Evolutionary conservation across 345 rosid genomes (phyloP).

Genomic region (Brassica cretica): DNA sequence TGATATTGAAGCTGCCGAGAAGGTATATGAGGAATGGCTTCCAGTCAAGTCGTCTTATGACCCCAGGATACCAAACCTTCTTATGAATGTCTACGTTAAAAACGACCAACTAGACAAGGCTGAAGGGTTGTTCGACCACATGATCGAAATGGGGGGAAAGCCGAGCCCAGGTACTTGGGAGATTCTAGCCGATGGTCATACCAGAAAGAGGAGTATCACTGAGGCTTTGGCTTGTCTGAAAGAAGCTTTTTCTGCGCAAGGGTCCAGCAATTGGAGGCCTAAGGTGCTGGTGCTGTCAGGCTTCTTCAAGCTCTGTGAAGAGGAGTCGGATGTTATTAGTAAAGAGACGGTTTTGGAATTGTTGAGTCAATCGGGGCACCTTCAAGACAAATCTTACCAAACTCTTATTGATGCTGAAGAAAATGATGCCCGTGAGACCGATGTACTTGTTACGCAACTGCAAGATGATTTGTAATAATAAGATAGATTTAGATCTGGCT

Average conservation of each 20-base stretch:
- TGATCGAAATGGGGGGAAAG: slow-evolving; percentile 73
- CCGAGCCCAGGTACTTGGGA: slow-evolving; percentile 86
- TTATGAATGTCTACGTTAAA: slow-evolving; percentile 62
- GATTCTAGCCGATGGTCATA: slow-evolving; percentile 75
- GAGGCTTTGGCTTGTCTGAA: slow-evolving; percentile 65
- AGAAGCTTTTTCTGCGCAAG: slow-evolving; percentile 59
- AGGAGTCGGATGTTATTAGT: slow-evolving; percentile 51
- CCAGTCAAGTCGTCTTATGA: slow-evolving; percentile 64
- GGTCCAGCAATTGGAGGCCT: slow-evolving; percentile 72
- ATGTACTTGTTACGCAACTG: slow-evolving; percentile 47
- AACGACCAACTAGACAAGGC: slow-evolving; percentile 65
- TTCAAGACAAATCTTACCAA: slow-evolving; percentile 52
- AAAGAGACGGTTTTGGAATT: slow-evolving; percentile 56
- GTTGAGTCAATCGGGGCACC: slow-evolving; percentile 58
- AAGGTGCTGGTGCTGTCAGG: slow-evolving; percentile 50
- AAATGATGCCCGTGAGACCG: slow-evolving; percentile 4
- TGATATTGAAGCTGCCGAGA: slow-evolving; percentile 81
- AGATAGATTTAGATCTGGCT: slow-evolving; percentile 6
- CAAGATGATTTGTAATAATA: slow-evolving; percentile 42
- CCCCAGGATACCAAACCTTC: slow-evolving; percentile 80
- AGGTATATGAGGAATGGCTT: slow-evolving; percentile 76
- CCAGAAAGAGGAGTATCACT: slow-evolving; percentile 47
- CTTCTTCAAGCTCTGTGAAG: slow-evolving; percentile 67
- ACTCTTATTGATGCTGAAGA: slow-evolving; percentile 42
- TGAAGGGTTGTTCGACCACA: slow-evolving; percentile 56